phyloP scores from a whole-genome alignment of 305 asterid species.

The Nicotiana rustica region DNA sequence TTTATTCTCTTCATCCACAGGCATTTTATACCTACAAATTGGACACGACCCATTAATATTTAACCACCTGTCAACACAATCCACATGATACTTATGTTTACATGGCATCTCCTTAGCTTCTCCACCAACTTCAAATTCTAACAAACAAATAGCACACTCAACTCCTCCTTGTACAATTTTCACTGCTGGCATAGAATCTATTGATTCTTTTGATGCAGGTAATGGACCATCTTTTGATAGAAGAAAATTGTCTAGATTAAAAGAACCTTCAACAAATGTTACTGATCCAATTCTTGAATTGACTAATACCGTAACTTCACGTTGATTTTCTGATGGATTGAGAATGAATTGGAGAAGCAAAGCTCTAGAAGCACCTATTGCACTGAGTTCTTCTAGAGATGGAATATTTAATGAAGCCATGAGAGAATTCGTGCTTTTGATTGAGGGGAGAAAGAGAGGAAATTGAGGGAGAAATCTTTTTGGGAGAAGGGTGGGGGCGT shows the following conservation, averaged over 20 bases:
- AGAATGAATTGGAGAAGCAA: constrained; percentile 28
- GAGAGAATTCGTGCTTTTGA: neutral
- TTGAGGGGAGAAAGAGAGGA: too few relatives aligned
- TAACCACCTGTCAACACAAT: constrained; percentile 43
- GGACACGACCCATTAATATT: constrained; percentile 44
- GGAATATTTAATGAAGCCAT: constrained; percentile 30
- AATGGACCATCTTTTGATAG: constrained; percentile 5
- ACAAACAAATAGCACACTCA: constrained; percentile 44
- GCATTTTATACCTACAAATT: constrained; percentile 37
- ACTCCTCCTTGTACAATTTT: constrained; percentile 21
- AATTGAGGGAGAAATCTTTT: neutral
- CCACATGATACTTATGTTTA: constrained; percentile 37
- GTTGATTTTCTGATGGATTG: neutral
- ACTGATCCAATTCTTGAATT: constrained; percentile 34
- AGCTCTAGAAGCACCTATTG: neutral
- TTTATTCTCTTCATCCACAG: constrained; percentile 19
- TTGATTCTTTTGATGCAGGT: constrained; percentile 40
- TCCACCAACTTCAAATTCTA: constrained; percentile 20
- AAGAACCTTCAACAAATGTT: constrained; percentile 25
- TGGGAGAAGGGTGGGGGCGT: neutral
- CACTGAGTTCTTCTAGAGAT: neutral
- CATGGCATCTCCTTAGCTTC: constrained; percentile 44
- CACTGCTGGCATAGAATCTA: constrained; percentile 40
- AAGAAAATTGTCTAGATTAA: neutral
- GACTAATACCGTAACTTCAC: constrained; percentile 31